These are phyloP conservation scores for Myxozyma monticola DNA, from an alignment of 805 yeast genomes.

Conservation along the genomic window DNA sequence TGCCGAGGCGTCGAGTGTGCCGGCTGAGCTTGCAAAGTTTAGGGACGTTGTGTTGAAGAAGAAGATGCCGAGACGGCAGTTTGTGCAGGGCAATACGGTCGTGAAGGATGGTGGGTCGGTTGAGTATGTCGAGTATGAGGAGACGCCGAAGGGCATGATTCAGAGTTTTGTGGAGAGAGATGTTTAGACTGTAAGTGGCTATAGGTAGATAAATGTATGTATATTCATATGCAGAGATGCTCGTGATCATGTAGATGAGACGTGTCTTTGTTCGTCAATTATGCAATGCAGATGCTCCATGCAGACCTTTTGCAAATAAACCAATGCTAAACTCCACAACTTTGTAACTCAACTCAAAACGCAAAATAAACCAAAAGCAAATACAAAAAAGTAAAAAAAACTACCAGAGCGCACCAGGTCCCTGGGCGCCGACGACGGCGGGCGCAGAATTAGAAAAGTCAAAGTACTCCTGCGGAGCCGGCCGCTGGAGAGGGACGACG, in stretches of 20 bases:
- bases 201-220: background rate
- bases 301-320: background rate
- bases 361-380: background rate
- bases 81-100: constrained; percentile 77
- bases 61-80: constrained; percentile 80
- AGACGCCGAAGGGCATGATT: constrained; percentile 73
- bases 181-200: constrained; percentile 28
- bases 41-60: constrained; percentile 68
- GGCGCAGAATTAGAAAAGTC: too few species aligned
- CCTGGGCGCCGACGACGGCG: too few species aligned
- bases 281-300: too few species aligned
- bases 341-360: background rate
- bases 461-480: too few species aligned
- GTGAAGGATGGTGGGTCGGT: constrained; percentile 45
- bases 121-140: constrained; percentile 69
- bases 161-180: constrained; percentile 70
- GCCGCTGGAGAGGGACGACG: too few species aligned
- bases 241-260: background rate
- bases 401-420: too few species aligned
- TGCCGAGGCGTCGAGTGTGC: constrained; percentile 59
- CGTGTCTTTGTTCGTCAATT: too few species aligned
- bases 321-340: background rate
- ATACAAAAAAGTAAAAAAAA: background rate
- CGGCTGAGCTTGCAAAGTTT: constrained; percentile 59
- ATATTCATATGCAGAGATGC: background rate